Evolutionary conservation across 1,139 yeast species (phyloP), one percentile per base, ranked within the genome.

Genomic region (Yamadazyma oceani): DNA sequence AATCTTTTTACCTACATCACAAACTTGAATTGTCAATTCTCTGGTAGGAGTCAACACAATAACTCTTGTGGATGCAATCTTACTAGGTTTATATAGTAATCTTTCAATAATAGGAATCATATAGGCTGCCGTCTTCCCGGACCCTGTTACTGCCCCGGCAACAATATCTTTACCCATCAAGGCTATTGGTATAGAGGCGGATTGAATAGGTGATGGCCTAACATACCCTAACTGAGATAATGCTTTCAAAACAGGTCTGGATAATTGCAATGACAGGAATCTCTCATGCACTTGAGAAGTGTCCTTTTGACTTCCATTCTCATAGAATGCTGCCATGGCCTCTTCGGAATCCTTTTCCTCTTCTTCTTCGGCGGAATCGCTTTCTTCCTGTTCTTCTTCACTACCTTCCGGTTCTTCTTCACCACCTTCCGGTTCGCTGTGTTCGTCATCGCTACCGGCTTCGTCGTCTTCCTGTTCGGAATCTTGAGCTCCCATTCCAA

Each of bases 91-190:
- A 62, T 84, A 92, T 24, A 92, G 66, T 33, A 92, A 70, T 69
- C 98, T 81, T 65, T 94, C 98, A 43, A 94, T 79, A 28, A 92
- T 87, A 13, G 98, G 99, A 40, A 92, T 85, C 83, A 92, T 82
- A 57, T 88, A 92, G 2, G 98, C 98, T 5, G 97, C 98, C 14
- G 99, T 94, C 60, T 92, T 92, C 78, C 99, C 99, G 25, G 97
- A 89, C 68, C 99, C 99, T 3, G 99, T 92, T 19, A 87, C 96
- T 26, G 98, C 98, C 69, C 97, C 97, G n/a, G 98, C 99, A 50
- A 92, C 96, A 38, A 92, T 80, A 60, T 88, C 96, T 56, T 87
- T 90, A 51, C 98, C 98, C 48, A 86, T 64, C 31, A 92, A 72
- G 0, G 97, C 96, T 39, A 90, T 82, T 8, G 99, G 98, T 46